Percentiles rank a stretch among this genome's conserved stretches.
phyloP scores from a whole-genome alignment of 2,329 filamentous ascomycete genomes.

The Lachnellula subtilissima region DNA sequence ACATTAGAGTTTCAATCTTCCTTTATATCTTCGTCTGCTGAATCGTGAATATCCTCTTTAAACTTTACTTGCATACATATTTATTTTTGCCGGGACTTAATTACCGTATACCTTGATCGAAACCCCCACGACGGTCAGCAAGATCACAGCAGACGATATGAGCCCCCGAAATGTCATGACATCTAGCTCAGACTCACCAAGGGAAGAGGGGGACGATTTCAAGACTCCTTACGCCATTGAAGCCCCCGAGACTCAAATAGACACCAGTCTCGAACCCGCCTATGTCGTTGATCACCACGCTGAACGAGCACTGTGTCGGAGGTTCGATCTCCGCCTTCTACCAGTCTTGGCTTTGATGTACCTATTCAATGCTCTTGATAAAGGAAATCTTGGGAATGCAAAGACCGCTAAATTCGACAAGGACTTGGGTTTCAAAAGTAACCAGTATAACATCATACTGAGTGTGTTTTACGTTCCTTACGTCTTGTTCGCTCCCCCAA shows the following conservation, averaged over 20 bases:
- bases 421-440: constrained; percentile 53
- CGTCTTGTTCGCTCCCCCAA: constrained; percentile 62
- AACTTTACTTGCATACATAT: too few relatives aligned
- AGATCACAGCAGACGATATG: not conserved
- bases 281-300: constrained; percentile 37
- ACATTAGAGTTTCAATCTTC: too few relatives aligned
- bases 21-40: too few relatives aligned
- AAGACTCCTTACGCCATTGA: constrained; percentile 6
- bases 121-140: not conserved
- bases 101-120: too few relatives aligned
- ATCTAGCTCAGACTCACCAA: not conserved
- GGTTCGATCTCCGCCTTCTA: constrained; percentile 50
- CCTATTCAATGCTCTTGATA: constrained; percentile 45
- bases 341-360: constrained; percentile 52
- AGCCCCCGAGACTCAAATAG: constrained; percentile 7
- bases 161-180: not conserved
- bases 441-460: constrained; percentile 66
- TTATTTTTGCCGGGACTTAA: too few relatives aligned
- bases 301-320: constrained; percentile 47
- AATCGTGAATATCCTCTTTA: too few relatives aligned
- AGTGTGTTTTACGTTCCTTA: constrained; percentile 73
- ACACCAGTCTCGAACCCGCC: constrained; percentile 11
- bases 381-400: constrained; percentile 51
- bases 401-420: constrained; percentile 40
- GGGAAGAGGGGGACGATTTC: constrained; percentile 7